These are phyloP conservation scores for Hebeloma cylindrosporum DNA, from an alignment of 768 basidiomycete species.

Conservation along the genomic window DNA sequence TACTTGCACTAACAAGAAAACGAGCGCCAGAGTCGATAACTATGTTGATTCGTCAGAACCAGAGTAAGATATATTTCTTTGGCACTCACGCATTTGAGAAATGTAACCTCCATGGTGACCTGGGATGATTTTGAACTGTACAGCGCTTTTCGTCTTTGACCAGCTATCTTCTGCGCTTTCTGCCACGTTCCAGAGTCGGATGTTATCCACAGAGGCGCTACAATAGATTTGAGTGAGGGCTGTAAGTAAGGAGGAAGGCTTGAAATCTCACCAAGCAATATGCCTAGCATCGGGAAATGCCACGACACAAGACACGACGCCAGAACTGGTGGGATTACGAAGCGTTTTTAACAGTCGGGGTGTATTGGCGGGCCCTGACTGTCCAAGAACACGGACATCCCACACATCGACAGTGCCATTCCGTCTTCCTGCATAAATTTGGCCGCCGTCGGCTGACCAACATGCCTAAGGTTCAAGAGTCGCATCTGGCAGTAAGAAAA, in stretches of 20 bases:
- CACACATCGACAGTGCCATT: slow-evolving; percentile 92
- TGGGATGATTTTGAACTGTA: slow-evolving; percentile 92
- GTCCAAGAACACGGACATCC: slow-evolving; percentile 85
- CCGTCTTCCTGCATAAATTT: slow-evolving; percentile 88
- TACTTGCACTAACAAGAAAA: slow-evolving; percentile 89
- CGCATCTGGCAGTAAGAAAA: background rate
- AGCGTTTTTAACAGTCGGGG: slow-evolving; percentile 81
- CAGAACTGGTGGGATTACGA: slow-evolving; percentile 84
- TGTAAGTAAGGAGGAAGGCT: background rate
- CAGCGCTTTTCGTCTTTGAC: slow-evolving; percentile 63
- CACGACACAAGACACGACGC: slow-evolving; percentile 88
- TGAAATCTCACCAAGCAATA: slow-evolving; percentile 73
- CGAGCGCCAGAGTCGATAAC: slow-evolving; percentile 83
- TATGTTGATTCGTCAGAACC: slow-evolving; percentile 32
- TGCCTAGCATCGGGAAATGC: slow-evolving; percentile 92
- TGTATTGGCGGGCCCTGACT: slow-evolving; percentile 56
- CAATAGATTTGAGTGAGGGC: slow-evolving; percentile 10
- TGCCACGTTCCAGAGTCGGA: slow-evolving; percentile 90
- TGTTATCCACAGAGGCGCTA: slow-evolving; percentile 90
- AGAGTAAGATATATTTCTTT: background rate
- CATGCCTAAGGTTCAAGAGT: slow-evolving; percentile 67
- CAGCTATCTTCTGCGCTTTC: slow-evolving; percentile 72
- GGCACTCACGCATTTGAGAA: slow-evolving; percentile 83
- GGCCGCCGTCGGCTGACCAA: slow-evolving; percentile 87
- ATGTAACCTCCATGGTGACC: slow-evolving; percentile 95